phyloP scores from a whole-genome alignment of 208 protist genomes.

The Crithidia sp. region DNA sequence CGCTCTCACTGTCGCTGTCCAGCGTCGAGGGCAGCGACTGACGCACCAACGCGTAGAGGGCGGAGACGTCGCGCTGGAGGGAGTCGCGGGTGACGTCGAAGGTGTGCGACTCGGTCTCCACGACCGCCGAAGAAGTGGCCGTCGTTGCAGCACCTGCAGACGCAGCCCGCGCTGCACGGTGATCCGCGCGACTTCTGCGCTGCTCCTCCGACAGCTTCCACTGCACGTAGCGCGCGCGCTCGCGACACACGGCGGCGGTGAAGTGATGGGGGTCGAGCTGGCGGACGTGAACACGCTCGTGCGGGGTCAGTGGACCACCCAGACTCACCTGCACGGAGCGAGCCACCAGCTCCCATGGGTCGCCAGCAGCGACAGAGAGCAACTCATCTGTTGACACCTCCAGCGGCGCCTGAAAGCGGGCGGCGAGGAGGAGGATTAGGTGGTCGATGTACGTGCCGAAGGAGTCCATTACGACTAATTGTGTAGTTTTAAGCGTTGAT shows the following conservation, averaged over 20 bases:
- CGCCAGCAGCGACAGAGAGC: slow-evolving; percentile 12
- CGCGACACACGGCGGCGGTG: slow-evolving; percentile 59
- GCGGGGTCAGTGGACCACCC: slow-evolving; percentile 42
- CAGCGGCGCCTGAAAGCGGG: slow-evolving; percentile 70
- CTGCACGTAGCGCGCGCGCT: slow-evolving; percentile 64
- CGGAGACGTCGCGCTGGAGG: slow-evolving; percentile 37
- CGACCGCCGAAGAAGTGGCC: not conserved
- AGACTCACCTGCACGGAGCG: slow-evolving; percentile 59
- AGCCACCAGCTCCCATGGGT: slow-evolving; percentile 70
- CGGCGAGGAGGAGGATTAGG: slow-evolving; percentile 83
- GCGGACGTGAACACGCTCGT: slow-evolving; percentile 56
- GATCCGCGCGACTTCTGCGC: not conserved
- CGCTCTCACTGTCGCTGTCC: slow-evolving; percentile 39
- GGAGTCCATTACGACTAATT: slow-evolving; percentile 7
- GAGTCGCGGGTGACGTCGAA: slow-evolving; percentile 78
- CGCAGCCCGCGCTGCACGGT: not conserved
- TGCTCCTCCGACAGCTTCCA: slow-evolving; percentile 46
- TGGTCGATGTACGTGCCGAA: slow-evolving; percentile 85
- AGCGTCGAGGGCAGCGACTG: slow-evolving; percentile 61
- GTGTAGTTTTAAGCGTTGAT: not conserved
- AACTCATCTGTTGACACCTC: slow-evolving; percentile 25
- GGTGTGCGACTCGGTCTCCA: not conserved
- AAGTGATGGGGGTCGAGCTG: slow-evolving; percentile 64
- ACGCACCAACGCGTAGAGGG: slow-evolving; percentile 62
- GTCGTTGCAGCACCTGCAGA: not conserved